A percentile compares a stretch with the other conserved stretches of the same genome.
Evolutionary conservation across 192 early-diverging fungal species (phyloP).

Genomic region (Podila horticola): DNA sequence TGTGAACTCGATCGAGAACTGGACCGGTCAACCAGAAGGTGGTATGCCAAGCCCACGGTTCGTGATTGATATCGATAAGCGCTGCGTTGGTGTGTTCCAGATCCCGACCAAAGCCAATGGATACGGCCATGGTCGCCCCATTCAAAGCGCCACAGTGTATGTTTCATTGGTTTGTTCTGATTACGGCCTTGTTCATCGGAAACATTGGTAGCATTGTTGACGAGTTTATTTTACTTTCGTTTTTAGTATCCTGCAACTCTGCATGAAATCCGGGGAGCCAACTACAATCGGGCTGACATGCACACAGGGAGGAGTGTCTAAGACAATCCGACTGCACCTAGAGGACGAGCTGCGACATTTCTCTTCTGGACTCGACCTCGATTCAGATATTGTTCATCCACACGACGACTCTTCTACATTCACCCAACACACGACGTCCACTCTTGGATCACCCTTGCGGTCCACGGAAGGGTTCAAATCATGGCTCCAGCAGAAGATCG

Average conservation of each 20-base stretch:
- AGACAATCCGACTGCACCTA: conserved; percentile 6
- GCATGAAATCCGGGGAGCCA: neutral
- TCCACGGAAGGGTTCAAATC: conserved; percentile 24
- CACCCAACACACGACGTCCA: neutral
- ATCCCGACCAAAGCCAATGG: conserved; percentile 1
- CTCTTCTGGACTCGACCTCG: neutral
- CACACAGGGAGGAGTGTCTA: neutral
- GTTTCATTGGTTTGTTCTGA: neutral
- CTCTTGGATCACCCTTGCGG: neutral
- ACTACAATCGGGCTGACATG: neutral
- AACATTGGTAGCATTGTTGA: neutral
- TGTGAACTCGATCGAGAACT: conserved; percentile 28
- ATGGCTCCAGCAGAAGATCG: conserved; percentile 36
- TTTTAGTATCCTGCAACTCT: neutral
- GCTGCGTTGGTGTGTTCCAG: conserved; percentile 40
- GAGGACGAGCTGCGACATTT: conserved; percentile 26
- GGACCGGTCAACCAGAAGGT: conserved; percentile 7
- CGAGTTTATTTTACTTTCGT: neutral
- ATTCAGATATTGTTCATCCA: conserved; percentile 6
- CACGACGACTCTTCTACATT: conserved; percentile 2
- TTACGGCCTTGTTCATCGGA: neutral
- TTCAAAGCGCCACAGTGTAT: conserved; percentile 10
- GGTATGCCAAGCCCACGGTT: conserved; percentile 22
- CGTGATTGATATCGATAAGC: conserved; percentile 45
- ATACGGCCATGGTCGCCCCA: neutral